Percentiles rank a stretch among this genome's conserved stretches.
phyloP scores from a whole-genome alignment of 441 rosid genomes.

The Erodium moschatum region DNA sequence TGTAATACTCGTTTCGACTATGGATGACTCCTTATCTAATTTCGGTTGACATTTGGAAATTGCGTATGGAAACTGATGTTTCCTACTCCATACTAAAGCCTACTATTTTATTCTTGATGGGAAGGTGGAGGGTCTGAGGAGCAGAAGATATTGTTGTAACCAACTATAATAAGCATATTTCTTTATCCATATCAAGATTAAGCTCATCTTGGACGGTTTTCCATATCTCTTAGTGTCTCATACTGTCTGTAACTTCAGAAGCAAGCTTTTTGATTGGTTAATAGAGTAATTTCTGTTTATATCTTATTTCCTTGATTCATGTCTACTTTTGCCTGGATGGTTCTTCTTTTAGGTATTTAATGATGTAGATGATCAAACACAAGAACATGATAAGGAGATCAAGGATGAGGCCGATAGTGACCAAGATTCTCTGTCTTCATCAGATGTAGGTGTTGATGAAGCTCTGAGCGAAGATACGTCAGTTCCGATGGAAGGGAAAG shows the following conservation, averaged over 20 bases:
- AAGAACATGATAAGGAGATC: conserved; percentile 36
- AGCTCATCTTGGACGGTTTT: neutral
- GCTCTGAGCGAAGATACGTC: conserved; percentile 25
- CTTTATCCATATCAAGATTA: neutral
- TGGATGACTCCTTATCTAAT: neutral
- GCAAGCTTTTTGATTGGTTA: neutral
- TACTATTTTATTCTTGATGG: neutral
- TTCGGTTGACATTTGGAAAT: neutral
- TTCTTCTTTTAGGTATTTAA: conserved; percentile 28
- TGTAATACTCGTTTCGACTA: neutral
- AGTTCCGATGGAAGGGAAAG: neutral
- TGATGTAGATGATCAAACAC: conserved; percentile 29
- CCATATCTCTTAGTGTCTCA: neutral
- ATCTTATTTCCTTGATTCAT: conserved; percentile 3
- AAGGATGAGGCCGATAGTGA: conserved; percentile 25
- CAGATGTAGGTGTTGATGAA: conserved; percentile 23
- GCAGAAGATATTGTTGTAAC: conserved; percentile 5
- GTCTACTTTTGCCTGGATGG: conserved; percentile 12
- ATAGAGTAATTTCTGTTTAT: conserved; percentile 10
- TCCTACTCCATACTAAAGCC: neutral
- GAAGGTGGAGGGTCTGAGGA: neutral
- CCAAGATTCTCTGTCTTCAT: conserved; percentile 25
- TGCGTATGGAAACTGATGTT: neutral
- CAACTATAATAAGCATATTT: neutral
- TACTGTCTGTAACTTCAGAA: neutral